Evolutionary conservation across 352 stramenopile genomes (phyloP).

Genomic region (Globisporangium cederbergense): DNA sequence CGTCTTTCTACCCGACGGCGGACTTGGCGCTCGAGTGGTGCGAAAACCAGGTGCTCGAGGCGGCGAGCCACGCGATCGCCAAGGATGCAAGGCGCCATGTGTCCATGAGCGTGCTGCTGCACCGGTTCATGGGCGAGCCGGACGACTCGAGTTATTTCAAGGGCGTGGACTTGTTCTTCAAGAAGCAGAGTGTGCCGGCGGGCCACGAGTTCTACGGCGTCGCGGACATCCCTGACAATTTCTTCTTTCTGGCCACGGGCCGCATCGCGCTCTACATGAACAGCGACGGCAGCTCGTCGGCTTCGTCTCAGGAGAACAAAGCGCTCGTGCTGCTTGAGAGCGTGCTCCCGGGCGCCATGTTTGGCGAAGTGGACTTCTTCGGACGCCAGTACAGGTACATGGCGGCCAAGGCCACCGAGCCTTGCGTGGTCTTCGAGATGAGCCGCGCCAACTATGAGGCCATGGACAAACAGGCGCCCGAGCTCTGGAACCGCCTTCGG

Average conservation of each 20-base stretch:
- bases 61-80: conserved; percentile 29
- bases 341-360: conserved; percentile 76
- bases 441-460: conserved; percentile 57
- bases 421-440: conserved; percentile 72
- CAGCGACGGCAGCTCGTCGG: conserved; percentile 46
- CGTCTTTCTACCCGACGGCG: conserved; percentile 62
- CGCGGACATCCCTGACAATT: conserved; percentile 48
- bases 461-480: conserved; percentile 51
- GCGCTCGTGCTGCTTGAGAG: conserved; percentile 57
- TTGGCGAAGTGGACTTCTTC: conserved; percentile 87
- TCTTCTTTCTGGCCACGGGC: conserved; percentile 76
- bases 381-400: conserved; percentile 65
- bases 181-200: conserved; percentile 41
- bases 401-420: conserved; percentile 41
- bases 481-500: conserved; percentile 70
- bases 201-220: conserved; percentile 79
- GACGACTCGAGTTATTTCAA: conserved; percentile 67
- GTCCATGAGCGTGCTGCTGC: conserved; percentile 60
- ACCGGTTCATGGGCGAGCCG: conserved; percentile 76
- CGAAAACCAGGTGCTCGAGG: conserved; percentile 57
- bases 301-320: conserved; percentile 22
- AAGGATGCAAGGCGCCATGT: conserved; percentile 39
- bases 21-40: conserved; percentile 77
- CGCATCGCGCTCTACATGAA: conserved; percentile 78
- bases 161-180: conserved; percentile 65